Conservation (phyloP, 2,329 filamentous ascomycete species). For the Diplodia scrobiculata region DNA sequence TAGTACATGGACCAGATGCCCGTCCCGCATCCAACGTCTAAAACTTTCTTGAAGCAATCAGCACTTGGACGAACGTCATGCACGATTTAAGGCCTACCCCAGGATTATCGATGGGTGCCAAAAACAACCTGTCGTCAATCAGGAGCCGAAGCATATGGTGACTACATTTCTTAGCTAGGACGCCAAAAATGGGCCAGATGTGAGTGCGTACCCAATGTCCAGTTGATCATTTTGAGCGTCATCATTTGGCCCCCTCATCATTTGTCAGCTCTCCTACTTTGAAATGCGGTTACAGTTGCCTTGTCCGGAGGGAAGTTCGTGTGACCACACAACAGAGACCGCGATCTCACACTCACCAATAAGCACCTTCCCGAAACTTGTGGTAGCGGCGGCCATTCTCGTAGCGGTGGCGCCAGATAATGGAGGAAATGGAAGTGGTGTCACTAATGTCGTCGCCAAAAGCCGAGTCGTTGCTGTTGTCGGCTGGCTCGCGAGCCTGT, state of each 20-base stretch:
- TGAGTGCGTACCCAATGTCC: conserved; percentile 6
- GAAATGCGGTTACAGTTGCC: background rate
- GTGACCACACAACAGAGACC: background rate
- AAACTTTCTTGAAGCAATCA: conserved; percentile 36
- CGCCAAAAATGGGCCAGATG: background rate
- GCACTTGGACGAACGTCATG: no score
- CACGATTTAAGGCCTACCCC: conserved; percentile 28
- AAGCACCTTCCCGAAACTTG: conserved; percentile 7
- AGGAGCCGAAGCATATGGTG: conserved; percentile 37
- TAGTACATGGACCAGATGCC: conserved; percentile 47
- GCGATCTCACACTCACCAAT: conserved; percentile 4
- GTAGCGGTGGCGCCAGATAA: conserved; percentile 38
- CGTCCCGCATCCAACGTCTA: conserved; percentile 50
- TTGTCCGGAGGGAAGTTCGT: background rate
- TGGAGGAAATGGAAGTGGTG: conserved; percentile 39
- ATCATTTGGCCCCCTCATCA: conserved; percentile 36
- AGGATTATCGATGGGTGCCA: conserved; percentile 36
- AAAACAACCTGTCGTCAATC: conserved; percentile 35
- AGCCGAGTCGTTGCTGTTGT: conserved; percentile 36
- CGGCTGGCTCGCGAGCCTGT: background rate
- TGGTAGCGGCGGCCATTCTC: conserved; percentile 30
- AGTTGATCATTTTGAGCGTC: conserved; percentile 30
- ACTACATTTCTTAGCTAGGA: conserved; percentile 25
- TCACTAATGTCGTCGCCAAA: conserved; percentile 37
- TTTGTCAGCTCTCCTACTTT: background rate